These are phyloP conservation scores for Diaporthe velutina DNA, from an alignment of 2,329 filamentous ascomycete genomes.

Conservation along the genomic window DNA sequence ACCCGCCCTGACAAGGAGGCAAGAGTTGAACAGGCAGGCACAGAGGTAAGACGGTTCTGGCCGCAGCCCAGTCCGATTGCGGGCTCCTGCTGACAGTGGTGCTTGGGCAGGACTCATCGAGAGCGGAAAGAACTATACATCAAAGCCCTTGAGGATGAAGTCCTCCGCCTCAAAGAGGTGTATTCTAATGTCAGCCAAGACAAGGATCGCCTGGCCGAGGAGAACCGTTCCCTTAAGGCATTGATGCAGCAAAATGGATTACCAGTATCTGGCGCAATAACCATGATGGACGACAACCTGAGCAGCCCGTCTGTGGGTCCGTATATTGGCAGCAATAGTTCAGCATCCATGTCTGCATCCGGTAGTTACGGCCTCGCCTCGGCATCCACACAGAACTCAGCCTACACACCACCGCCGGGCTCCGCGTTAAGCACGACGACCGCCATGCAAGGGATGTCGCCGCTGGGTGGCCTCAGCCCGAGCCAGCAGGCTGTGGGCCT, in stretches of 20 bases:
- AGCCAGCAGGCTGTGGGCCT: conserved; percentile 45
- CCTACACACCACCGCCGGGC: conserved; percentile 61
- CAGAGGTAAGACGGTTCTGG: conserved; percentile 76
- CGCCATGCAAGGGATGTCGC: conserved; percentile 35
- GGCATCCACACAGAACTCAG: conserved; percentile 52
- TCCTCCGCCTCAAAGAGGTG: conserved; percentile 88
- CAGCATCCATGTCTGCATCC: conserved; percentile 61
- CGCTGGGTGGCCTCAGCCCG: conserved; percentile 37
- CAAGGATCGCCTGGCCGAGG: conserved; percentile 80
- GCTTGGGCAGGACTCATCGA: conserved; percentile 82
- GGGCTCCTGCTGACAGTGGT: conserved; percentile 33
- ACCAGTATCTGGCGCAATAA: conserved; percentile 44
- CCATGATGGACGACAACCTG: conserved; percentile 56
- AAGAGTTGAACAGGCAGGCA: conserved; percentile 95
- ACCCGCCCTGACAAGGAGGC: conserved; percentile 89
- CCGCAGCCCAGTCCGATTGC: conserved; percentile 17
- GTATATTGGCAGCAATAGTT: conserved; percentile 28
- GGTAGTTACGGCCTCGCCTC: conserved; percentile 67
- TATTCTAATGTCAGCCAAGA: conserved; percentile 81
- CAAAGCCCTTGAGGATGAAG: conserved; percentile 91
- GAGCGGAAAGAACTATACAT: conserved; percentile 98
- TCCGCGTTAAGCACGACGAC: conserved; percentile 41
- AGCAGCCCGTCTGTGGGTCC: conserved; percentile 60
- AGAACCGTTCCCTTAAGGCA: conserved; percentile 81
- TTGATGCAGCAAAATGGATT: conserved; percentile 68